Evolutionary conservation across 768 basidiomycete species (phyloP), one percentile per base, ranked within the genome.

Genomic region (Kwoniella bestiolae): DNA sequence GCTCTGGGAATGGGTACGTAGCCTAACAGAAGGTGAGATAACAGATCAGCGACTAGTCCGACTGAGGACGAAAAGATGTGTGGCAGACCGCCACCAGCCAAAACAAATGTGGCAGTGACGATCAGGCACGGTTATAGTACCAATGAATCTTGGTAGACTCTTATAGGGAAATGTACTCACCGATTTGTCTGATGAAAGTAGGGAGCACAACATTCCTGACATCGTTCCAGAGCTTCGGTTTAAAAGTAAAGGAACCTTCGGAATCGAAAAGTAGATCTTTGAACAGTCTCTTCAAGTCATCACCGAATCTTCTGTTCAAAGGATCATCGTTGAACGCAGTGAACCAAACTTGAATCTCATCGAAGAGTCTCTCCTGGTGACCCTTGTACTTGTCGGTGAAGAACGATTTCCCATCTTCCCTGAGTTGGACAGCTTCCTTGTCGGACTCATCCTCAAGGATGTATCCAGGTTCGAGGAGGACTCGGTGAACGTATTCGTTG

Each of bases 171-270:
- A 38, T 9, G 35, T 4, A 57, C 63, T 56, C 35, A 64, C 75
- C 58, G 69, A 93, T 88, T 83, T 90, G 85, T 38, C 90, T 85
- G 71, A 94, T 87, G 38, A 95, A 80, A 5, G 85, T 82, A 6
- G 95, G 94, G 0, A 95, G 73, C 63, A 97, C 91, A 60, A 92
- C 89, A 38, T 85, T 85, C 38, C 93, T 84, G 49, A 97, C 87
- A 77, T 98, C 94, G 71, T 87, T 86, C 94, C 94, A 82, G 2
- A 98, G 83, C 32, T 89, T 86, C 3, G 88, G 86, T 84, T 97
- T 96, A 86, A 92, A 96, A 78, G 88, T 88, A 62, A 96, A 84
- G 66, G 86, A 87, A 7, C 94, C 94, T 67, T 94, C 90, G 25
- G 52, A 66, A 73, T 82, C 74, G 73, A 82, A 82, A 12, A 96